These are phyloP conservation scores for Phaeodactylum tricornutum DNA, from an alignment of 108 stramenopile genomes.

Conservation along the genomic window DNA sequence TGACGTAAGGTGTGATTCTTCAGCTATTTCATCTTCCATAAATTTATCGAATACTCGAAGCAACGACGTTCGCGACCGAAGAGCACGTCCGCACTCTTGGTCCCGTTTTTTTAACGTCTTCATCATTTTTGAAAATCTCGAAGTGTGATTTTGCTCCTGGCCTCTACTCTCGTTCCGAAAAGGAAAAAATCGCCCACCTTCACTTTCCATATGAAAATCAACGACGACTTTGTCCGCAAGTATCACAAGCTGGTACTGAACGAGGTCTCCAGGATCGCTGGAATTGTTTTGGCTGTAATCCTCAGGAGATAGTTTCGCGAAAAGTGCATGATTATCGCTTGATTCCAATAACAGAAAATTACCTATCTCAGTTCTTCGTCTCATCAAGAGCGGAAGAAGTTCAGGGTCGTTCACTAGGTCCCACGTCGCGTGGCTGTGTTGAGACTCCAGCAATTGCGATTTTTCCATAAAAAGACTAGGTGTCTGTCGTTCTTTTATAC, in stretches of 20 bases:
- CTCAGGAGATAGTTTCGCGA: constrained; percentile 44
- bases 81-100: constrained; percentile 58
- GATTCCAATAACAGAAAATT: constrained; percentile 49
- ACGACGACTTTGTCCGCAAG: constrained; percentile 39
- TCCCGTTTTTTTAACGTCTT: constrained; percentile 43
- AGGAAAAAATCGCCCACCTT: constrained; percentile 40
- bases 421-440: constrained; percentile 58
- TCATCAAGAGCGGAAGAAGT: constrained; percentile 53
- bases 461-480: no score
- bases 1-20: constrained; percentile 23
- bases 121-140: constrained; percentile 34
- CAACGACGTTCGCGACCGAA: constrained; percentile 49
- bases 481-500: constrained; percentile 14
- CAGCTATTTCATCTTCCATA: neutral
- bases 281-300: constrained; percentile 7
- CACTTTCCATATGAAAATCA: constrained; percentile 65
- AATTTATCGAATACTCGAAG: constrained; percentile 20
- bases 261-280: constrained; percentile 27
- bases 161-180: no score
- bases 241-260: constrained; percentile 46
- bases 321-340: constrained; percentile 32
- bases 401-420: constrained; percentile 55
- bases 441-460: no score
- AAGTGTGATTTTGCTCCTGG: constrained; percentile 8
- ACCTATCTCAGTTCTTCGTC: constrained; percentile 49